A percentile compares a stretch with the other conserved stretches of the same genome.
Evolutionary conservation across 495 filamentous ascomycete species (phyloP).

Genomic region (Podospora conica): DNA sequence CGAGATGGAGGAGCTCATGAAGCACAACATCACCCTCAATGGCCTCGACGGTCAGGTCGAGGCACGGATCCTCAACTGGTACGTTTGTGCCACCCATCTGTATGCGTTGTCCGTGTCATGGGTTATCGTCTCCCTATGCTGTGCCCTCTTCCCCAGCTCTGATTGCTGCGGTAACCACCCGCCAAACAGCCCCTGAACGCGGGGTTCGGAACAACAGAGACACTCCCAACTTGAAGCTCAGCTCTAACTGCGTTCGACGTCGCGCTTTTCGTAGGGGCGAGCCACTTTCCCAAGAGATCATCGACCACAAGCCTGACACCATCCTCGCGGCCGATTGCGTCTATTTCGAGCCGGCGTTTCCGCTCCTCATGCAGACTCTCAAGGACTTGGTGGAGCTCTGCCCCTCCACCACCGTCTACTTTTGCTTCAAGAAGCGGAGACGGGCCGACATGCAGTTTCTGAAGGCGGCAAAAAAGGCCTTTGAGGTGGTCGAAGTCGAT

Average conservation of each 20-base stretch:
- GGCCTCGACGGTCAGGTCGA: slow-evolving; percentile 53
- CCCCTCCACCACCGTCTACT: slow-evolving; percentile 66
- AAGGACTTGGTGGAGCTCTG: slow-evolving; percentile 49
- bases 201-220: not conserved
- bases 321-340: slow-evolving; percentile 94
- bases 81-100: slow-evolving; percentile 17
- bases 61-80: slow-evolving; percentile 72
- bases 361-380: slow-evolving; percentile 75
- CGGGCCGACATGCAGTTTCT: slow-evolving; percentile 68
- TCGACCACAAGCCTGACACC: slow-evolving; percentile 55
- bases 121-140: slow-evolving; percentile 1
- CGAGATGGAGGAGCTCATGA: slow-evolving; percentile 76
- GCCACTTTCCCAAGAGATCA: slow-evolving; percentile 42
- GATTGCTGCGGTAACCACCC: not conserved
- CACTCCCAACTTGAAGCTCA: slow-evolving; percentile 1
- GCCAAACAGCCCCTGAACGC: slow-evolving; percentile 2
- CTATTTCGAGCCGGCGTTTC: slow-evolving; percentile 94
- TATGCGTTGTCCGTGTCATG: not conserved
- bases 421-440: slow-evolving; percentile 90
- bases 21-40: slow-evolving; percentile 78
- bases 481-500: slow-evolving; percentile 55
- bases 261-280: slow-evolving; percentile 42
- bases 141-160: slow-evolving; percentile 3
- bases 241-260: slow-evolving; percentile 17
- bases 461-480: slow-evolving; percentile 59